A percentile compares a stretch with the other conserved stretches of the same genome.
Conservation (phyloP, 805 yeast genomes). For the Teunomyces barrocoloradensis region DNA sequence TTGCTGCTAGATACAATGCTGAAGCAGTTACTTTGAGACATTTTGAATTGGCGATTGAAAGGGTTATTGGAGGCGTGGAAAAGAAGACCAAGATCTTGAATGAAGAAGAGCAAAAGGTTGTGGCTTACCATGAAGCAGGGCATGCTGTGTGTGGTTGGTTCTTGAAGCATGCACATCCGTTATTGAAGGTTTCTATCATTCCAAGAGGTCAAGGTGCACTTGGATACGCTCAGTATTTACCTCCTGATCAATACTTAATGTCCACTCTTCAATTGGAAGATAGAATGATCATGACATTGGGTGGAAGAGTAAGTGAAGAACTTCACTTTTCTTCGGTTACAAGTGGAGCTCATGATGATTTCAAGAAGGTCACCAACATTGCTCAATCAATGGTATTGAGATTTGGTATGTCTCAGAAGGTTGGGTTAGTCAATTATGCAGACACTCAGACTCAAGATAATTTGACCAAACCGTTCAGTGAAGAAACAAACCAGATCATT, state of each 20-base stretch:
- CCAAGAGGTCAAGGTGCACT: conserved; percentile 97
- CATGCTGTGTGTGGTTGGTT: conserved; percentile 99
- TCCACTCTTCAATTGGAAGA: conserved; percentile 77
- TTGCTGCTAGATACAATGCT: conserved; percentile 85
- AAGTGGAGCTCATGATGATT: conserved; percentile 95
- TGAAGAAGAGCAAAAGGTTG: conserved; percentile 82
- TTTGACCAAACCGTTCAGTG: conserved; percentile 84
- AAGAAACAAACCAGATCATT: conserved; percentile 74
- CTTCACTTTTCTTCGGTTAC: conserved; percentile 88
- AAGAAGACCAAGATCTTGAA: conserved; percentile 81
- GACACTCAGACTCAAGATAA: conserved; percentile 67
- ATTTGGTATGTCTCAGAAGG: conserved; percentile 84
- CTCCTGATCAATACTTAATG: conserved; percentile 83
- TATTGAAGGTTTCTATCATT: conserved; percentile 91
- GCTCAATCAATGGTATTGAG: conserved; percentile 91
- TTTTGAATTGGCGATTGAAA: conserved; percentile 94
- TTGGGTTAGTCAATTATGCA: conserved; percentile 78
- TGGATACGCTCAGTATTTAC: conserved; percentile 96
- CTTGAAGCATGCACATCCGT: conserved; percentile 85
- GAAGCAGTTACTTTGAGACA: conserved; percentile 69
- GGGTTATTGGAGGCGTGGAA: conserved; percentile 95
- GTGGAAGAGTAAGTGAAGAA: conserved; percentile 97
- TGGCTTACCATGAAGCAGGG: conserved; percentile 98
- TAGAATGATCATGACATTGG: conserved; percentile 94
- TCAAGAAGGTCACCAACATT: conserved; percentile 91